Evolutionary conservation across 306 rosid genomes (phyloP).

Genomic region (Erythrophleum fordii): DNA sequence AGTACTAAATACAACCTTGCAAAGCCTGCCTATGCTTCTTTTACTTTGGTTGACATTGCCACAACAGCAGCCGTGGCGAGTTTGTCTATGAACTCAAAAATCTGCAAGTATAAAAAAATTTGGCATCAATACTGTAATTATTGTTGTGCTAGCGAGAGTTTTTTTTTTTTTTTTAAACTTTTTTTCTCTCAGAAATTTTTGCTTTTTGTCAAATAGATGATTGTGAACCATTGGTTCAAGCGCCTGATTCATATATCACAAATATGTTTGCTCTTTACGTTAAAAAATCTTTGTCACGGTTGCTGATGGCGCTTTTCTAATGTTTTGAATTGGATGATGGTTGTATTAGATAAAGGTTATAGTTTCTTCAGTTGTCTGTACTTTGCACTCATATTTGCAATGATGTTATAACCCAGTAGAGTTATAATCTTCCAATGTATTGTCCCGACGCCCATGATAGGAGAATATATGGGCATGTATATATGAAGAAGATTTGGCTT

Average conservation of each 20-base stretch:
- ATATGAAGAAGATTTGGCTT: too few species aligned
- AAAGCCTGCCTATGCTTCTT: conserved; percentile 28
- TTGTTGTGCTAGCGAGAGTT: neutral
- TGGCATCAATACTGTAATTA: conserved; percentile 34
- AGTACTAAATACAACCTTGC: conserved; percentile 41
- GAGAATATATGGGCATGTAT: too few species aligned
- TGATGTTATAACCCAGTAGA: too few species aligned
- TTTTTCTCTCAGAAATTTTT: neutral
- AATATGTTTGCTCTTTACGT: neutral
- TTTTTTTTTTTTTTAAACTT: neutral
- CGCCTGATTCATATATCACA: neutral
- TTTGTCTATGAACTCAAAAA: neutral
- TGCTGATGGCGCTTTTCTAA: neutral
- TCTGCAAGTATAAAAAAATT: conserved; percentile 33
- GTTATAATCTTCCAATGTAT: too few species aligned
- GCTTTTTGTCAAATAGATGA: conserved; percentile 29
- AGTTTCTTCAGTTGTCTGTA: neutral
- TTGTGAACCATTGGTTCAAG: conserved; percentile 17
- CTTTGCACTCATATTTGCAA: neutral
- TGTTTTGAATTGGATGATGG: neutral
- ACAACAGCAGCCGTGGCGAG: conserved; percentile 26
- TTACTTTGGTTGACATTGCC: conserved; percentile 25
- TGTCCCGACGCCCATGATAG: too few species aligned
- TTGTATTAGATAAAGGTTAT: neutral
- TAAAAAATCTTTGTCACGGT: neutral